phyloP scores from a whole-genome alignment of 1,284 basidiomycete genomes.

The Ustilago cynodontis region DNA sequence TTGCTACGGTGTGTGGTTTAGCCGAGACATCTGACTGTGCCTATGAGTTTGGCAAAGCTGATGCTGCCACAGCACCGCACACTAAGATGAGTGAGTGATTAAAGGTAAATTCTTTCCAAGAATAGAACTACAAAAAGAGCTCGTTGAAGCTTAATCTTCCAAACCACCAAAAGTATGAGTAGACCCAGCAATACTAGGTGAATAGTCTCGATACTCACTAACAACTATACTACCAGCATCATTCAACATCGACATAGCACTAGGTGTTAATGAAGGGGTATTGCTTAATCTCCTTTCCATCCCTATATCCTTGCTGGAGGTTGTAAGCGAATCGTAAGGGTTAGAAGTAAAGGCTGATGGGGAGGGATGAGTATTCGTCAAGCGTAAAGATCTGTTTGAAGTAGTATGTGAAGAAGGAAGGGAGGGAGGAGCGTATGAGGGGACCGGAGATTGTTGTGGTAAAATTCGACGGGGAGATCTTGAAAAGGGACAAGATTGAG shows the following conservation, averaged over 20 bases:
- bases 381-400: neutral
- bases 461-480: neutral
- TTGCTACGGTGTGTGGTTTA: no score
- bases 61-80: no score
- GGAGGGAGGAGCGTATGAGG: slow-evolving; percentile 19
- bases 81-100: no score
- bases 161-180: slow-evolving; percentile 44
- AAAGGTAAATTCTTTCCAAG: no score
- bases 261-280: slow-evolving; percentile 14
- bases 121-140: no score
- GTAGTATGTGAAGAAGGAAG: neutral
- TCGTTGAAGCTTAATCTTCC: slow-evolving; percentile 4
- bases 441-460: slow-evolving; percentile 20
- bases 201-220: slow-evolving; percentile 20
- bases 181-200: slow-evolving; percentile 12
- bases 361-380: neutral
- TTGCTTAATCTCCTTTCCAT: slow-evolving; percentile 7
- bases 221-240: neutral
- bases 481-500: neutral
- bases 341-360: neutral
- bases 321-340: neutral
- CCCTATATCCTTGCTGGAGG: neutral
- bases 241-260: neutral
- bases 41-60: no score
- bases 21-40: no score